Evolutionary conservation across 305 asterid genomes (phyloP).

Genomic region (Fraxinus baroniana): DNA sequence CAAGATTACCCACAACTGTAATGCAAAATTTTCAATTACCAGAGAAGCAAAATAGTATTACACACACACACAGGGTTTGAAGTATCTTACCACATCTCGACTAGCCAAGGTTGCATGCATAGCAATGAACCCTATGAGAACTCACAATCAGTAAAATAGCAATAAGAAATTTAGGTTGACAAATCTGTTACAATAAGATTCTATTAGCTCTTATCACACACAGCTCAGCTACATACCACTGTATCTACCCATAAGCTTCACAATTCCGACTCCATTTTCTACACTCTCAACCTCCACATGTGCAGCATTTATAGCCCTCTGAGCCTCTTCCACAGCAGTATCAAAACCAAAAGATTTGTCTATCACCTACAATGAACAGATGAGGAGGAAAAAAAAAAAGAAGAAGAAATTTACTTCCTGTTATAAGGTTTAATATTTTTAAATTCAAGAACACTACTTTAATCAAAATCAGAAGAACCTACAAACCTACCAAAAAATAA

Average conservation of each 20-base stretch:
- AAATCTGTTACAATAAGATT: conserved; percentile 22
- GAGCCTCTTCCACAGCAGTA: conserved; percentile 52
- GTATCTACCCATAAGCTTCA: conserved; percentile 76
- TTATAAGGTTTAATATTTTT: background rate
- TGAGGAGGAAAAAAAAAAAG: background rate
- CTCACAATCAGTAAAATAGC: conserved; percentile 5
- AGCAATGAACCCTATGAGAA: conserved; percentile 76
- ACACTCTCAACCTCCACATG: conserved; percentile 57
- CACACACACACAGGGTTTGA: background rate
- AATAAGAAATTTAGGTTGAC: conserved; percentile 5
- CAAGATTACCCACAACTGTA: background rate
- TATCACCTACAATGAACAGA: conserved; percentile 35
- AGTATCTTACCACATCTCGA: conserved; percentile 81
- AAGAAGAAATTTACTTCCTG: background rate
- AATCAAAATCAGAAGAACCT: background rate
- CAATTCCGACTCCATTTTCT: conserved; percentile 51
- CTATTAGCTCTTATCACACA: conserved; percentile 8
- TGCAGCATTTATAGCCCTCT: conserved; percentile 56
- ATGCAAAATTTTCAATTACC: background rate
- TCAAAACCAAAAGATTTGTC: conserved; percentile 43
- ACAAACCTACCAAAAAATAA: background rate
- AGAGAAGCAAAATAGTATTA: background rate
- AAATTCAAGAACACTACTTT: background rate
- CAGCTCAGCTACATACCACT: conserved; percentile 35
- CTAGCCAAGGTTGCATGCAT: conserved; percentile 92